Evolutionary conservation across 495 filamentous ascomycete species (phyloP).

Genomic region (Penicillium subrubescens): DNA sequence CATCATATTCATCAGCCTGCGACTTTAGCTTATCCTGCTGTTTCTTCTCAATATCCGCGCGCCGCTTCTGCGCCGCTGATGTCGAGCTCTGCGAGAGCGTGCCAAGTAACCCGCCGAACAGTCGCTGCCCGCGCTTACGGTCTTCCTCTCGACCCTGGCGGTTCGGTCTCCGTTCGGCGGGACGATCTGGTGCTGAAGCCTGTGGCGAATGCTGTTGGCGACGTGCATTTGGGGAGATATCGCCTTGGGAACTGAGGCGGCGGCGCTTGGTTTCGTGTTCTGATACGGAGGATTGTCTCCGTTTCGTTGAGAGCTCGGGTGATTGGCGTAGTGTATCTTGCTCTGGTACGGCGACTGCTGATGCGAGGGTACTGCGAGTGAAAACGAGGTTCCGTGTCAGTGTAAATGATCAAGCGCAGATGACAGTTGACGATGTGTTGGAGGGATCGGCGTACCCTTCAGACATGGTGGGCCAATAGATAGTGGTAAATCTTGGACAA

Average conservation of each 20-base stretch:
- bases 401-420: neutral
- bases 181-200: slow-evolving; percentile 21
- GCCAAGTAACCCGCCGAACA: slow-evolving; percentile 87
- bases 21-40: slow-evolving; percentile 80
- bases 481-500: neutral
- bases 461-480: slow-evolving; percentile 24
- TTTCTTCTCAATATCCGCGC: slow-evolving; percentile 86
- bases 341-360: slow-evolving; percentile 66
- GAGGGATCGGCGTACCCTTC: slow-evolving; percentile 31
- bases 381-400: slow-evolving; percentile 18
- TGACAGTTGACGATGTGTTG: neutral
- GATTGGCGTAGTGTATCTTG: slow-evolving; percentile 33
- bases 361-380: slow-evolving; percentile 53
- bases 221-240: slow-evolving; percentile 20
- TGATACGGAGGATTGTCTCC: slow-evolving; percentile 58
- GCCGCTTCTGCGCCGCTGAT: slow-evolving; percentile 69
- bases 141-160: slow-evolving; percentile 64
- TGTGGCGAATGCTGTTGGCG: slow-evolving; percentile 17
- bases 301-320: slow-evolving; percentile 48
- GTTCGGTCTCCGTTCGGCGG: slow-evolving; percentile 48
- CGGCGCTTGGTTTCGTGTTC: slow-evolving; percentile 60
- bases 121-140: slow-evolving; percentile 80
- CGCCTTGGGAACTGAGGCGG: slow-evolving; percentile 44
- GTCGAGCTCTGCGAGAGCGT: slow-evolving; percentile 80
- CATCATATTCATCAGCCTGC: slow-evolving; percentile 71